Evolutionary conservation across 371 early-diverging fungal genomes (phyloP), one percentile per base, ranked within the genome.

Genomic region (Mortierella sp.): DNA sequence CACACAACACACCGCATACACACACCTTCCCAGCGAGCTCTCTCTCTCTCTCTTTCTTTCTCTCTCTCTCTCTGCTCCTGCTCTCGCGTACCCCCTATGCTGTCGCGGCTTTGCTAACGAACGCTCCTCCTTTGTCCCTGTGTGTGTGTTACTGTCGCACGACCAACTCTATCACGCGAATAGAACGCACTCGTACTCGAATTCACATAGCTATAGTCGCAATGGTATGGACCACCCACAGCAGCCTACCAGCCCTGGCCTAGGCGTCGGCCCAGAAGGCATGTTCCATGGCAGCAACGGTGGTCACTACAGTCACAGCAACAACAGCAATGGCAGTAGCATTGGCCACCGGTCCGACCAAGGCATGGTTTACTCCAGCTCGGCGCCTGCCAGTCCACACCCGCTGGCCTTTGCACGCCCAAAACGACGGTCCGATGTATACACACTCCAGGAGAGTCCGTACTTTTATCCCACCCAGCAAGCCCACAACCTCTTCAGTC

Each of bases 401-500:
- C 37, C 37, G 37, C 37, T 37, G 9, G 37, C 37, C 37, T 37
- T 37, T 37, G 52, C 51, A 6, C 51, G 76, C 19, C 71, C 71
- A 23, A 75, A 75, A 52, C 72, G 77, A 30, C 72, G 77, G 12
- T 68, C 74, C 16, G 77, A 76, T 28, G 63, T 65, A 53, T 65
- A 71, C 48, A 46, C 68, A 37, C 64, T 68, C n/a, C 77, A 76
- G 23, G 77, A 76, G 65, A 76, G 90, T 44, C 91, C 92, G 11
- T 88, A 89, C 73, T 91, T 92, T 62, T 85, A 85, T 50, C 84
- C 88, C 45, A 88, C 91, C 25, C 88, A 88, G 63, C 88, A 89
- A 52, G 80, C 84, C 64, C 88, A 87, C 70, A 89, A 88, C 68
- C 65, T 92, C 15, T 90, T 84, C 72, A 87, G 84, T 6, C 66